Conservation (phyloP, 768 basidiomycete species). For the Trametes elegans region DNA sequence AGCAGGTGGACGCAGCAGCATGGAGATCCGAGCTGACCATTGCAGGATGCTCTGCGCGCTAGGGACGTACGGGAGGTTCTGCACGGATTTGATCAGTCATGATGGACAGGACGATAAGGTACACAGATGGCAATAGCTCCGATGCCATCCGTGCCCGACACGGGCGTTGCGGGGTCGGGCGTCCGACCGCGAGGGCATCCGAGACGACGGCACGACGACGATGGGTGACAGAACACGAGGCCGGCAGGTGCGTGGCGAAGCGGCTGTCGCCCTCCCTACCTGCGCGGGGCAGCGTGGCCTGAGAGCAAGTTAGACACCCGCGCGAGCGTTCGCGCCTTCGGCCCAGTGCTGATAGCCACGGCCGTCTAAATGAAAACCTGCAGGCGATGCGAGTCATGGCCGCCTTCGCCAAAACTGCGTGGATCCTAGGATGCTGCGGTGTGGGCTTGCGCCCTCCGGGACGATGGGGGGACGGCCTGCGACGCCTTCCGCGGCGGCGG, state of each 20-base stretch:
- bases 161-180: neutral
- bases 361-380: conserved; percentile 18
- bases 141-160: neutral
- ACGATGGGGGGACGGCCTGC: neutral
- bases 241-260: neutral
- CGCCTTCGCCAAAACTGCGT: conserved; percentile 1
- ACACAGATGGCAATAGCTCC: neutral
- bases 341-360: conserved; percentile 4
- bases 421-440: neutral
- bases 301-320: conserved; percentile 9
- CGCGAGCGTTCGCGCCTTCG: conserved; percentile 13
- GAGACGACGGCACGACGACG: conserved; percentile 1
- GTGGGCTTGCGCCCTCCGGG: neutral
- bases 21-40: conserved; percentile 7
- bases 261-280: conserved; percentile 16
- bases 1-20: neutral
- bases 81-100: neutral
- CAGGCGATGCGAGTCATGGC: conserved; percentile 14
- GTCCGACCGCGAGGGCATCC: neutral
- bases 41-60: neutral
- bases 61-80: neutral
- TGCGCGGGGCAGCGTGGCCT: conserved; percentile 10
- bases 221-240: conserved; percentile 9
- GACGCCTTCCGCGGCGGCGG: neutral
- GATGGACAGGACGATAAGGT: neutral